A percentile compares a stretch with the other conserved stretches of the same genome.
These are phyloP conservation scores for Albugo candida DNA, from an alignment of 352 stramenopile genomes.

Conservation along the genomic window DNA sequence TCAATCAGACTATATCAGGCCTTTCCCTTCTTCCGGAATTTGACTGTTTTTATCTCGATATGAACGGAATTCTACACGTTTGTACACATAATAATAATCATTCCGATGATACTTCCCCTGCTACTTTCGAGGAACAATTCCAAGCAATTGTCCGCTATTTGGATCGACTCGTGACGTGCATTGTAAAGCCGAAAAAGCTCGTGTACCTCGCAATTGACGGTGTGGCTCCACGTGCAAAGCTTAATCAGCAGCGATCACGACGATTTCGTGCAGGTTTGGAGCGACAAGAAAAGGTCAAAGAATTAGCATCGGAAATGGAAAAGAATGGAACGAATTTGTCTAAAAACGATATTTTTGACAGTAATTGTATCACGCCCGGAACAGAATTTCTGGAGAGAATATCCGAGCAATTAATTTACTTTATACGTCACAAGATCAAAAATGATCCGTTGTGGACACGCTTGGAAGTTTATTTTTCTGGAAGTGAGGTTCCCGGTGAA, in stretches of 20 bases:
- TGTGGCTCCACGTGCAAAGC: slow-evolving; percentile 95
- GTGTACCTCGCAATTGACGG: slow-evolving; percentile 99
- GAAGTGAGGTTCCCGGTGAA: slow-evolving; percentile 94
- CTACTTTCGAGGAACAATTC: slow-evolving; percentile 87
- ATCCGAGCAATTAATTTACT: slow-evolving; percentile 77
- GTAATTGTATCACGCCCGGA: slow-evolving; percentile 99
- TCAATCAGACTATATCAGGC: slow-evolving; percentile 96
- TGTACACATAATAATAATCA: slow-evolving; percentile 89
- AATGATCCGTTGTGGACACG: slow-evolving; percentile 89
- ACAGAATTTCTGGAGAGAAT: slow-evolving; percentile 97
- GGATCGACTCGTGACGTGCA: slow-evolving; percentile 90
- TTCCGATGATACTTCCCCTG: slow-evolving; percentile 75
- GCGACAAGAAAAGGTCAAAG: slow-evolving; percentile 46
- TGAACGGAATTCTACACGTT: slow-evolving; percentile 99
- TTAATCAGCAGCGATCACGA: slow-evolving; percentile 97
- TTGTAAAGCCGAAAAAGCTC: slow-evolving; percentile 92
- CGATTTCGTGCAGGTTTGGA: slow-evolving; percentile 83
- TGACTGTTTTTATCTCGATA: slow-evolving; percentile 98
- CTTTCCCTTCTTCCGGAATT: slow-evolving; percentile 94
- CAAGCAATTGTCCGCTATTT: slow-evolving; percentile 82
- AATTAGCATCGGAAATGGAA: slow-evolving; percentile 56
- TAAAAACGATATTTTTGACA: slow-evolving; percentile 85
- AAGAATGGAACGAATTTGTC: slow-evolving; percentile 27
- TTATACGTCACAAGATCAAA: slow-evolving; percentile 93
- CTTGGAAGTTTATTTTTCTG: slow-evolving; percentile 94